Evolutionary conservation across 1,284 basidiomycete genomes (phyloP), one percentile per base, ranked within the genome.

Genomic region (Leccinum fallax): DNA sequence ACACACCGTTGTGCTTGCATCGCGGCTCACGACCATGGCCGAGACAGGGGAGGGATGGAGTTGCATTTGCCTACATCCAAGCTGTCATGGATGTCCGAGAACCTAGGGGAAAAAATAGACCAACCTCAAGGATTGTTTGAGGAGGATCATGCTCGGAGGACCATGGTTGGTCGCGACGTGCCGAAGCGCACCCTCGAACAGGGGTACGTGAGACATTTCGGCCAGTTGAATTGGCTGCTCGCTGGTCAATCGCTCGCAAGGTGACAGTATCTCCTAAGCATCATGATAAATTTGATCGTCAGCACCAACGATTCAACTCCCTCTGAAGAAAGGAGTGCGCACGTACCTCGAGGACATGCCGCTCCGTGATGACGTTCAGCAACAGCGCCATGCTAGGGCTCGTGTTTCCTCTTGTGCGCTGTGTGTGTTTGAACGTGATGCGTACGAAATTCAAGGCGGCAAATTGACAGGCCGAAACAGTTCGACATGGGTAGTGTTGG

Each of bases 401-500:
- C 34, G 70, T 74, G 11, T 53, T 58, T 19, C 74, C 55, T 32
- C 58, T 59, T 6, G 75, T 77, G 34, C 70, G 70, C 28, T 73
- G 66, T 60, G 78, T 76, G 53, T 74, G 74, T 28, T 69, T 74
- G 51, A 85, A 79, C 16, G 80, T 72, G 16, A 68, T 53, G 3
- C 70, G 70, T 53, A 60, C 68, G 46, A 71, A 71, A 57, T 73
- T 73, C 51, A 71, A 21, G 16, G 70, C 69, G 2, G 70, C 61
- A 60, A 71, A 72, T 34, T 61, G 61, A 48, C 66, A 70, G 6
- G 61, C 60, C 2, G 68, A 60, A 16, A 40, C 53, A 13, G 66
- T 70, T 51, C 43, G 59, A 48, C 63, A 63, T 15, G 68, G 58
- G 11, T 61, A 59, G 0, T 49, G 38, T 52, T 55, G 59, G 26